phyloP scores from a whole-genome alignment of 345 rosid genomes.

The Heritiera fomes region DNA sequence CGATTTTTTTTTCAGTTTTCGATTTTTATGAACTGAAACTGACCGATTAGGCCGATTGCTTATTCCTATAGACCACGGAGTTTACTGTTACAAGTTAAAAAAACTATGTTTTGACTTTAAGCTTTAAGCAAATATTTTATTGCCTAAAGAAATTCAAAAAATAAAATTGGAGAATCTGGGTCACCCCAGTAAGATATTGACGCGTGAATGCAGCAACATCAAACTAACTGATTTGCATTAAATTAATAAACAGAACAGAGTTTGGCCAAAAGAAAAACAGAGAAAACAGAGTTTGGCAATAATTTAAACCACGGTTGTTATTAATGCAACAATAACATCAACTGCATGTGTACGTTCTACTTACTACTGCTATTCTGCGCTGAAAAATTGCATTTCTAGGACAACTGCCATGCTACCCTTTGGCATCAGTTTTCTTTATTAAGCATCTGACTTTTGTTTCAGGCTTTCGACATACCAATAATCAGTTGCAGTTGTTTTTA shows the following conservation, averaged over 20 bases:
- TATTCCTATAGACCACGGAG: no score
- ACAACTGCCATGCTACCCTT: no score
- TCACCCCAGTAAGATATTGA: background rate
- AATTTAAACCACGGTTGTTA: no score
- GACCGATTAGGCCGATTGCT: no score
- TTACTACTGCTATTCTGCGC: no score
- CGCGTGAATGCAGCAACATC: background rate
- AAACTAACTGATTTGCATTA: background rate
- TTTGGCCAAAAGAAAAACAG: no score
- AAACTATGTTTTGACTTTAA: background rate
- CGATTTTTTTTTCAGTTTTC: no score
- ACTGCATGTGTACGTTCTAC: background rate
- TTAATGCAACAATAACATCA: background rate
- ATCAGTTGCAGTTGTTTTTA: background rate
- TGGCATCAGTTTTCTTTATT: no score
- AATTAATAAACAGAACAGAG: background rate
- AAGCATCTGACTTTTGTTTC: background rate
- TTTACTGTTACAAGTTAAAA: background rate
- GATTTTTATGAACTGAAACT: no score
- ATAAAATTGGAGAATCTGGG: constrained; percentile 7
- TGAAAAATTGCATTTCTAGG: no score
- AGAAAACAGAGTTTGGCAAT: no score
- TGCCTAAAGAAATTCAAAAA: background rate
- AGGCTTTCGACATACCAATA: background rate
- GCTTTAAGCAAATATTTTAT: background rate